Conservation (phyloP, 305 asterid genomes). For the Solanum hybrid region DNA sequence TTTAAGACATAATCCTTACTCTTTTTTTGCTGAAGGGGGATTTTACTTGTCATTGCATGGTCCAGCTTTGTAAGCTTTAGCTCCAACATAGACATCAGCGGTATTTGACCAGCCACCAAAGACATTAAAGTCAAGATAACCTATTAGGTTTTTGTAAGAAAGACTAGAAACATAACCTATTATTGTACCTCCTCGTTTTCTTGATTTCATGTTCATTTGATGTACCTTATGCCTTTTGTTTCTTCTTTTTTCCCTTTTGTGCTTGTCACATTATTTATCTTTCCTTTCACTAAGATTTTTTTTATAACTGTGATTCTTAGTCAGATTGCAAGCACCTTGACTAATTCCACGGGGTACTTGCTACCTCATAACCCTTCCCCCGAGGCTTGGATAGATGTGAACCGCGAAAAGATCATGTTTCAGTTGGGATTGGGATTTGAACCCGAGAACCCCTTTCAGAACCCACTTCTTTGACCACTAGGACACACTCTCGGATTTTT, state of each 20-base stretch:
- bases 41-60: not conserved
- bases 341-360: not conserved
- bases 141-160: not conserved
- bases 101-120: not conserved
- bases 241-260: not conserved
- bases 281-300: not conserved
- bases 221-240: not conserved
- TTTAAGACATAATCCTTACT: not conserved
- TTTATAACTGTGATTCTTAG: not conserved
- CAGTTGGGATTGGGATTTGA: not conserved
- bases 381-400: not conserved
- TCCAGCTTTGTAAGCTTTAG: not conserved
- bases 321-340: not conserved
- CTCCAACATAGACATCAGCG: not conserved
- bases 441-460: not conserved
- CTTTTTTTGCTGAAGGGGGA: not conserved
- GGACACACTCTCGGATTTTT: not conserved
- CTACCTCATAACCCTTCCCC: not conserved
- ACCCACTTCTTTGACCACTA: not conserved
- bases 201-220: not conserved
- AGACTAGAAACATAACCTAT: not conserved
- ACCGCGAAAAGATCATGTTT: not conserved
- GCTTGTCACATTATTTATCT: not conserved
- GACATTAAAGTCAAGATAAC: not conserved
- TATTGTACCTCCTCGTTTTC: not conserved